phyloP scores from a whole-genome alignment of 768 basidiomycete genomes.

The Phaeolepiota aurea region DNA sequence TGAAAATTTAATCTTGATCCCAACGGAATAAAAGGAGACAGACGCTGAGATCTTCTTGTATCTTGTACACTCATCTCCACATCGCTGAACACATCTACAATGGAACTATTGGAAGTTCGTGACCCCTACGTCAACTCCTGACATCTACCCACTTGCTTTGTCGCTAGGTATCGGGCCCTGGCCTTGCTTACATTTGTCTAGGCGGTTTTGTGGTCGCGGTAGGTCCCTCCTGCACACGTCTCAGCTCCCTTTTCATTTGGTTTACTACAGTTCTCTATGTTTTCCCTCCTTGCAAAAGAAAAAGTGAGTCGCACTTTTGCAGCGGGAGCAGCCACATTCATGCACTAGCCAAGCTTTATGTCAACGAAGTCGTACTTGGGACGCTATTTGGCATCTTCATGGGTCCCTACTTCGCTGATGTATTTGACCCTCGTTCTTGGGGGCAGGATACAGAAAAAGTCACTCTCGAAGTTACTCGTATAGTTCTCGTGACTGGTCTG shows the following conservation, averaged over 20 bases:
- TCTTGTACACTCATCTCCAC: too few relatives aligned
- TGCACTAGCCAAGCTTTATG: slow-evolving; percentile 47
- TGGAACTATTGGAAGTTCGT: slow-evolving; percentile 25
- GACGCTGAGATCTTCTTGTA: too few relatives aligned
- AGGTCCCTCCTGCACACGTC: slow-evolving; percentile 5
- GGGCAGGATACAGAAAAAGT: slow-evolving; percentile 41
- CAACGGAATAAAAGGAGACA: too few relatives aligned
- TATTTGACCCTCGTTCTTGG: slow-evolving; percentile 80
- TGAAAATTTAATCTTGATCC: too few relatives aligned
- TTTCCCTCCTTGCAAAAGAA: slow-evolving; percentile 79
- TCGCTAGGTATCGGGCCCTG: slow-evolving; percentile 40
- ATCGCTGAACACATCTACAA: too few relatives aligned
- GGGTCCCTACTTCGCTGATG: slow-evolving; percentile 63
- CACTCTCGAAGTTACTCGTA: slow-evolving; percentile 75
- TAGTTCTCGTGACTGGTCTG: slow-evolving; percentile 86
- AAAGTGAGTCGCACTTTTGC: slow-evolving; percentile 36
- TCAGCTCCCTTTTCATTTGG: neutral
- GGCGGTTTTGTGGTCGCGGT: slow-evolving; percentile 45
- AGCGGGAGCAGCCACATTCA: neutral
- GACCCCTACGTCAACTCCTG: slow-evolving; percentile 4
- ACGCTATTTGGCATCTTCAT: slow-evolving; percentile 60
- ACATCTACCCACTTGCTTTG: slow-evolving; percentile 15
- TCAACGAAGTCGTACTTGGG: slow-evolving; percentile 92
- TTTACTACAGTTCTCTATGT: slow-evolving; percentile 67
- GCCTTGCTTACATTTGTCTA: slow-evolving; percentile 54